phyloP scores from a whole-genome alignment of 176 grass and related monocot genomes.

The Aegilops bicornis region DNA sequence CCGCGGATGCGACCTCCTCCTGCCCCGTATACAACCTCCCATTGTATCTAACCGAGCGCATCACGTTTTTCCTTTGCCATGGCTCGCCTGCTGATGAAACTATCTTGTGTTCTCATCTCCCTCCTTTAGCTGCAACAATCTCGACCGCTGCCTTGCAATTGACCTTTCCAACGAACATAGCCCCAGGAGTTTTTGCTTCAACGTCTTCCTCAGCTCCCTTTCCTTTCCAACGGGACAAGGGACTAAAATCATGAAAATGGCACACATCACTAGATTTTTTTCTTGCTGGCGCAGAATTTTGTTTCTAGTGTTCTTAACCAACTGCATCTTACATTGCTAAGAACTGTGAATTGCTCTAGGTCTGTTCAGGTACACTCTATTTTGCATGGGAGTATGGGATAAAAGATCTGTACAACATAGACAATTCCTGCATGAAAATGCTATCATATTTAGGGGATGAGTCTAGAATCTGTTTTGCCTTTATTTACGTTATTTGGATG shows the following conservation, averaged over 20 bases:
- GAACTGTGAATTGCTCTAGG: not conserved
- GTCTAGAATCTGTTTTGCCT: not conserved
- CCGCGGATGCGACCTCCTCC: no score
- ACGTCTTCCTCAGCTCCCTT: no score
- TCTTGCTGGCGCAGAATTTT: not conserved
- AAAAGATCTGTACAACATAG: not conserved
- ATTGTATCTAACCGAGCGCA: no score
- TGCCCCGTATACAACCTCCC: no score
- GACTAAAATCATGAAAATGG: not conserved
- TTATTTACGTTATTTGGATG: not conserved
- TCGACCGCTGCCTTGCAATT: no score
- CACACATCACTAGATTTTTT: not conserved
- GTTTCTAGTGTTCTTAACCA: not conserved
- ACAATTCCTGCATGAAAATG: not conserved
- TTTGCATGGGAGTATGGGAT: not conserved
- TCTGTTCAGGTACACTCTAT: not conserved
- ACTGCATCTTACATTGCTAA: not conserved
- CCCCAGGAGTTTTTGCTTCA: no score
- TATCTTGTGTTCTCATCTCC: no score
- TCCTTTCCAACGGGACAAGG: not conserved
- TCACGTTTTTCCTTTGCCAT: no score
- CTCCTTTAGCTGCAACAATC: no score
- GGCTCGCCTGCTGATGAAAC: no score
- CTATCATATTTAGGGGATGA: not conserved
- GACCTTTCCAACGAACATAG: no score